Conservation (phyloP, 2,329 filamentous ascomycete species). For the Exserohilum rostratum region DNA sequence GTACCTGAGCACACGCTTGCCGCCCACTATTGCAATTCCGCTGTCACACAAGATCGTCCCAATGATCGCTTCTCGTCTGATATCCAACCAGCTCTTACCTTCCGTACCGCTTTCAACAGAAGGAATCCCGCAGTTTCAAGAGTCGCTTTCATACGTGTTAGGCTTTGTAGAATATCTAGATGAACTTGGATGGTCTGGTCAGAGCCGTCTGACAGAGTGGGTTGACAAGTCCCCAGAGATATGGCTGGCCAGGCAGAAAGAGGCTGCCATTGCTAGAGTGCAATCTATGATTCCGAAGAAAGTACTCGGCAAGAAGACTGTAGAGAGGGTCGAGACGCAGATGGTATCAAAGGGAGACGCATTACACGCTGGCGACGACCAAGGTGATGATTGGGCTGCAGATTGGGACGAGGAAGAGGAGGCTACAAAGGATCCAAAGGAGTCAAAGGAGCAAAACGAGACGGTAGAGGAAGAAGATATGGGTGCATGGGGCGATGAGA, state of each 20-base stretch:
- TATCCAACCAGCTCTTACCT: constrained; percentile 75
- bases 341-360: constrained; percentile 74
- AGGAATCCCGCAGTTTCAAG: constrained; percentile 74
- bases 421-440: constrained; percentile 8
- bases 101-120: constrained; percentile 76
- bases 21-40: constrained; percentile 55
- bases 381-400: constrained; percentile 73
- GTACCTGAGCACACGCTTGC: constrained; percentile 60
- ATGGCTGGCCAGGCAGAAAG: constrained; percentile 85
- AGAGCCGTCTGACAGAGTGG: constrained; percentile 75
- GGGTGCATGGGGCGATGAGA: constrained; percentile 56
- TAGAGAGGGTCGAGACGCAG: constrained; percentile 85
- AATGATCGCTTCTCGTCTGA: constrained; percentile 69
- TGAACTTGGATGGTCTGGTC: constrained; percentile 66
- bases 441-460: constrained; percentile 22
- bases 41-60: constrained; percentile 75
- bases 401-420: constrained; percentile 72
- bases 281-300: constrained; percentile 71
- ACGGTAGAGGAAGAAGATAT: constrained; percentile 55
- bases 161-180: constrained; percentile 69
- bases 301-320: constrained; percentile 69
- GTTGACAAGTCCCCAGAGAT: constrained; percentile 77
- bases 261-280: constrained; percentile 76
- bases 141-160: constrained; percentile 67
- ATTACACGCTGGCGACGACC: constrained; percentile 61